phyloP scores from a whole-genome alignment of 2,329 filamentous ascomycete species.

The Fusarium anguioides region DNA sequence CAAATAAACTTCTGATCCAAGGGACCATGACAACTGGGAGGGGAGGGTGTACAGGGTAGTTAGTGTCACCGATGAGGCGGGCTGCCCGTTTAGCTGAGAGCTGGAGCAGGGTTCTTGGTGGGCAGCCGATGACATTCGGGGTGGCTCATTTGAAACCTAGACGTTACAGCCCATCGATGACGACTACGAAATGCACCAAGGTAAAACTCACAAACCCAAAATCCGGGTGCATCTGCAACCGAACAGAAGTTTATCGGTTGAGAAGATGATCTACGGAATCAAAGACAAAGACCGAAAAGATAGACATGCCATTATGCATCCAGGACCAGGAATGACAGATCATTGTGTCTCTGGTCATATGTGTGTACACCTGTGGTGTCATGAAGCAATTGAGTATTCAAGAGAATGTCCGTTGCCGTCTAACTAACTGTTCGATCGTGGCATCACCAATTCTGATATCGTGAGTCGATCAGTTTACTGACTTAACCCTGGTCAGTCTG shows the following conservation, averaged over 20 bases:
- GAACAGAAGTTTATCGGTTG: neutral
- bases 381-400: neutral
- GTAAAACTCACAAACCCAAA: constrained; percentile 8
- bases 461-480: neutral
- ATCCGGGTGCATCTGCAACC: neutral
- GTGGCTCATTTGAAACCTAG: constrained; percentile 36
- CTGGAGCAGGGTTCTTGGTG: constrained; percentile 30
- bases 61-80: constrained; percentile 38
- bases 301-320: neutral
- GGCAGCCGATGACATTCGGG: constrained; percentile 36
- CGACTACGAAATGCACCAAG: constrained; percentile 30
- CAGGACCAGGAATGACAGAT: neutral
- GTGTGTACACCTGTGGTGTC: too few species aligned
- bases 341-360: neutral
- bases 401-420: neutral
- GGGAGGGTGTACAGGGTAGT: constrained; percentile 16
- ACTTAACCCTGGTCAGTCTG: neutral
- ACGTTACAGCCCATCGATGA: constrained; percentile 29
- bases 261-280: neutral
- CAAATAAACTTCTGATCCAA: constrained; percentile 23
- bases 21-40: constrained; percentile 17
- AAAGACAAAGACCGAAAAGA: neutral
- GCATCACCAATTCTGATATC: constrained; percentile 3
- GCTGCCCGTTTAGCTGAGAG: constrained; percentile 34
- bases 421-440: neutral